Evolutionary conservation across 1,284 basidiomycete species (phyloP).

Genomic region (Ceratorhiza oryzae-sativae): DNA sequence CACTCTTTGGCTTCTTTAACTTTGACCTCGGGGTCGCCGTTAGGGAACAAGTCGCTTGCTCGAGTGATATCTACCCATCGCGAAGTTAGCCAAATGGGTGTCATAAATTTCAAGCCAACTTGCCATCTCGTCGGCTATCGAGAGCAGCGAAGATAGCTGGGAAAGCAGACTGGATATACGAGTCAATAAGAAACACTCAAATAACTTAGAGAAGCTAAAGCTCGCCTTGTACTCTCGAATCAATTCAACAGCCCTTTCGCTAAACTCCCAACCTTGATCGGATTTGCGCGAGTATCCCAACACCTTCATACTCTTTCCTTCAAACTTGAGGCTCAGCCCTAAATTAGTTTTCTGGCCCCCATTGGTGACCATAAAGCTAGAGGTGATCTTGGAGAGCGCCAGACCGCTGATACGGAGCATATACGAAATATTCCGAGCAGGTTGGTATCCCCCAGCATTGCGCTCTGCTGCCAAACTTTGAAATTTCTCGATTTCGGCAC

Average conservation of each 20-base stretch:
- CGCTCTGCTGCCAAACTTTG: slow-evolving; percentile 52
- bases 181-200: not conserved
- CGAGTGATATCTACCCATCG: slow-evolving; percentile 68
- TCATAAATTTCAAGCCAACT: slow-evolving; percentile 43
- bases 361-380: slow-evolving; percentile 86
- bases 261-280: slow-evolving; percentile 91
- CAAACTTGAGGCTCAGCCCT: slow-evolving; percentile 95
- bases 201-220: slow-evolving; percentile 49
- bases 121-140: slow-evolving; percentile 73
- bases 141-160: slow-evolving; percentile 81
- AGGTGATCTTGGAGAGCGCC: slow-evolving; percentile 88
- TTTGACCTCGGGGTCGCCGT: slow-evolving; percentile 66
- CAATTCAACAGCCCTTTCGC: slow-evolving; percentile 82
- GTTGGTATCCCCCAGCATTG: slow-evolving; percentile 67
- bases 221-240: slow-evolving; percentile 78
- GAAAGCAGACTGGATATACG: slow-evolving; percentile 62
- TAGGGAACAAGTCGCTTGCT: slow-evolving; percentile 75
- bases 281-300: slow-evolving; percentile 91
- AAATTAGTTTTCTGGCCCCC: slow-evolving; percentile 88
- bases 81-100: slow-evolving; percentile 36
- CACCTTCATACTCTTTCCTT: slow-evolving; percentile 95
- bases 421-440: slow-evolving; percentile 76
- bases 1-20: slow-evolving; percentile 84
- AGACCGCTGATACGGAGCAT: slow-evolving; percentile 75
- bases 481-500: slow-evolving; percentile 78